phyloP scores from a whole-genome alignment of 1,284 basidiomycete species.

The Melampsora americana region DNA sequence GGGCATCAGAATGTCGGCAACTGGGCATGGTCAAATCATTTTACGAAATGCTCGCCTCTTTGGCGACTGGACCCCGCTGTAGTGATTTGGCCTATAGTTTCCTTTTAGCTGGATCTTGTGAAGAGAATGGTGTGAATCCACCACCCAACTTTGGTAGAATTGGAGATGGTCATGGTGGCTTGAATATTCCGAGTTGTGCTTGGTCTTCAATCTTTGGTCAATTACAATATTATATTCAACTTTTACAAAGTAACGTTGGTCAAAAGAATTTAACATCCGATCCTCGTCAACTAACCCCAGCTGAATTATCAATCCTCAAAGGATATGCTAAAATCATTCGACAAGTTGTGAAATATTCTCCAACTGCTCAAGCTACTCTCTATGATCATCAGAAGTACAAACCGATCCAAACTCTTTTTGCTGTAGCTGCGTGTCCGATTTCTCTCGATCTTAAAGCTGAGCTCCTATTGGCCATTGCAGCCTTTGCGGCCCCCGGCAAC shows the following conservation, averaged over 20 bases:
- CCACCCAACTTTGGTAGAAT: constrained; percentile 21
- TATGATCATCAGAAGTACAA: constrained; percentile 67
- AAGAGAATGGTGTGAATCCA: constrained; percentile 21
- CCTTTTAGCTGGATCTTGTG: constrained; percentile 55
- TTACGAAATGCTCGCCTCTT: constrained; percentile 82
- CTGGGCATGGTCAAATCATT: constrained; percentile 70
- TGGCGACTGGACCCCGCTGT: constrained; percentile 76
- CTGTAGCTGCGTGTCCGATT: constrained; percentile 72
- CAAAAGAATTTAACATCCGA: constrained; percentile 33
- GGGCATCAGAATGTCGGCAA: constrained; percentile 74
- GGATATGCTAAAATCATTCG: constrained; percentile 63
- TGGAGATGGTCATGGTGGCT: constrained; percentile 32
- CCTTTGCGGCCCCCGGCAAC: constrained; percentile 68
- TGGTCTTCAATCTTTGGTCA: constrained; percentile 42
- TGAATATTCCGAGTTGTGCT: constrained; percentile 37
- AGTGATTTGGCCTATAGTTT: constrained; percentile 82
- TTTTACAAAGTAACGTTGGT: constrained; percentile 13
- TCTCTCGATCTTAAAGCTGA: constrained; percentile 88
- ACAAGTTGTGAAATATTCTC: constrained; percentile 72
- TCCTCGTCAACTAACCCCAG: constrained; percentile 15
- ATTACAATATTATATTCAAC: constrained; percentile 38
- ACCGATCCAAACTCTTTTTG: constrained; percentile 73
- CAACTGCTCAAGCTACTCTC: constrained; percentile 73
- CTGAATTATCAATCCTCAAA: constrained; percentile 24
- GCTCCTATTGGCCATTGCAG: constrained; percentile 74